Base-by-base conservation (phyloP, 2,329 filamentous ascomycete genomes). In the Bipolaris bicolor region DNA sequence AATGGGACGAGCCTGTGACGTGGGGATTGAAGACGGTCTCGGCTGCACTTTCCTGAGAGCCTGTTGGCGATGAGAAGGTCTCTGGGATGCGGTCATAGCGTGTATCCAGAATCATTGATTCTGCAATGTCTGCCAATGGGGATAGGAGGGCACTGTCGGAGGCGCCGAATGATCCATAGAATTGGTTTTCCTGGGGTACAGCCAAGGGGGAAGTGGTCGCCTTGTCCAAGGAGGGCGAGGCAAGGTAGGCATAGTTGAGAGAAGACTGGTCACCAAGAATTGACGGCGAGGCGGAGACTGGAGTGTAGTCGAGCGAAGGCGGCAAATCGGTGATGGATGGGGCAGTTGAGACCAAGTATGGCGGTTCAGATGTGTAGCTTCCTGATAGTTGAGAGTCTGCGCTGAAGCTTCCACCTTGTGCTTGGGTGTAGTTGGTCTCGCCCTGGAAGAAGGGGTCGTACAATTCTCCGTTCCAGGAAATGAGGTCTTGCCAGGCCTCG, bases 401-500 rank as follows among this genome's bases (percentile, higher is more conserved):
- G 10, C 51, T 29, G 48, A 62, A 66, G 52, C 53, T 58, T 13
- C 57, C 49, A 31, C 37, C 46, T 18, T 61, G 57, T 33, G 49
- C 37, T 9, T 43, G 55, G 1, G 60, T 55, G 40, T 65, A 65
- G 24, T 54, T 57, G 11, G 48, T 49, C 45, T 70, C 65, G 41
- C 59, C 62, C 24, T 66, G 64, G 55, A 69, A 74, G 31, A 72
- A 53, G 9, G 69, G 62, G 49, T 73, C 66, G 49, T 61, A 67
- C n/a, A 71, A 15, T 36, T 72, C 69, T 6, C 63, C 72, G 31
- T 72, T 66, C 71, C 69, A 74, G 11, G 55, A 59, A 41, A 75
- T 53, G 6, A 74, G 49, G 18, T 71, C 68, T 49, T 73, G 61
- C 72, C 72, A 75, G 36, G 58, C 59, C 52, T 71, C 71, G 18